Base-by-base conservation (phyloP, 306 rosid genomes). In the Cicer chorassanicum region DNA sequence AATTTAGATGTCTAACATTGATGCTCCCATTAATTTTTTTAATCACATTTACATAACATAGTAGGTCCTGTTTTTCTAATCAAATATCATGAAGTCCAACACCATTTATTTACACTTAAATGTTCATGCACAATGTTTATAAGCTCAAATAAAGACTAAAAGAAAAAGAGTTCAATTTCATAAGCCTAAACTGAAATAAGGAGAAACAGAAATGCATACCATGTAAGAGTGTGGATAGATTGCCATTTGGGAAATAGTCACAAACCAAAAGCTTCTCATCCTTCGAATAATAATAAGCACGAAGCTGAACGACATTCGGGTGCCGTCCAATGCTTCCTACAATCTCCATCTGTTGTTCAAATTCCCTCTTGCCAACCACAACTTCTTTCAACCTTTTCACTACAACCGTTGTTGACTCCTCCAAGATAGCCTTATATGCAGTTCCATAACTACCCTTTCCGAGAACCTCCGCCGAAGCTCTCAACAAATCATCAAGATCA, bases 401-500 rank as follows among this genome's bases (percentile, higher is more conserved):
- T 7, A 91, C 97, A 65, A 91, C 94, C 4, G 97, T 89, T n/a
- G 92, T 91, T 12, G 88, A 70, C 73, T 91, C 97, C 81, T 91
- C 97, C 77, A 91, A 78, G 45, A 91, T 85, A 42, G 97, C 97
- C 86, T 91, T 91, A 71, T 91, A 91, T 4, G 97, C 92, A 55
- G 97, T 91, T 29, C 97, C 97, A 59, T 91, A 91, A 85, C 93
- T 91, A 40, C 97, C 94, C 81, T 91, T 91, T 82, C 97, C 97
- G 65, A 91, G 84, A 64, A 91, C 97, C 77, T 91, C 97, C 36
- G 97, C 97, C 0, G 97, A 91, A 77, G 97, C 97, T 69, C 97
- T 86, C 77, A 91, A 78, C 85, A 91, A 77, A 79, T 91, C 97
- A 56, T 91, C 97, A 41, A 91, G 97, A 80, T 91, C 97, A 80